Evolutionary conservation across 768 basidiomycete species (phyloP).

Genomic region (Hemileccinum rubropunctum): DNA sequence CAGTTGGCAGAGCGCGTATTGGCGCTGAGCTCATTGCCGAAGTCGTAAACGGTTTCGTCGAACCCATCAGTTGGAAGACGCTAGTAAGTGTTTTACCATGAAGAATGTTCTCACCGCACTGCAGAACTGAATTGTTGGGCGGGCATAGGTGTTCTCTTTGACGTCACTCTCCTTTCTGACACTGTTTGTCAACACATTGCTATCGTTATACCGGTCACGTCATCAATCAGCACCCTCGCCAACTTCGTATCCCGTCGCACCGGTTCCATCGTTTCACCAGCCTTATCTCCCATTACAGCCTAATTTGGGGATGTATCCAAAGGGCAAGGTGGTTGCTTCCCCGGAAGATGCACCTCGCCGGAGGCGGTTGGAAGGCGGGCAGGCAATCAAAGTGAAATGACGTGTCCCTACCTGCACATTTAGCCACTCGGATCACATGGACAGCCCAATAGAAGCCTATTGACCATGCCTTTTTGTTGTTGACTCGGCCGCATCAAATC

Average conservation of each 20-base stretch:
- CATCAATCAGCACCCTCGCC: constrained; percentile 46
- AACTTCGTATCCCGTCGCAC: constrained; percentile 39
- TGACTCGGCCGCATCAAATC: constrained; percentile 19
- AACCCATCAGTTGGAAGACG: constrained; percentile 97
- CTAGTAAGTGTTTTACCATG: constrained; percentile 53
- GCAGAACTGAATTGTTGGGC: constrained; percentile 17
- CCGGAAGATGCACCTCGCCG: constrained; percentile 46
- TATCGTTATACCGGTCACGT: constrained; percentile 73
- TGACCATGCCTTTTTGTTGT: constrained; percentile 17
- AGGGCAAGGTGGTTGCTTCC: constrained; percentile 25
- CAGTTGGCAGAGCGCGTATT: constrained; percentile 84
- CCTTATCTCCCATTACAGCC: constrained; percentile 54
- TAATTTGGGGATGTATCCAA: constrained; percentile 46
- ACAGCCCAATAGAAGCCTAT: constrained; percentile 22
- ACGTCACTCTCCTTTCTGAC: constrained; percentile 76
- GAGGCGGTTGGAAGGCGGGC: constrained; percentile 56
- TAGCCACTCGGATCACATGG: constrained; percentile 29
- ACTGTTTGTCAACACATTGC: constrained; percentile 75
- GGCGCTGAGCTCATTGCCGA: constrained; percentile 95
- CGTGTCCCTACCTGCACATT: constrained; percentile 11
- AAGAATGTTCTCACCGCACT: constrained; percentile 11
- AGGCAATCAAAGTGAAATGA: constrained; percentile 54
- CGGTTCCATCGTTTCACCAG: constrained; percentile 40
- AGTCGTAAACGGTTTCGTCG: constrained; percentile 94
- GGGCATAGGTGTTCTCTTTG: constrained; percentile 62